Evolutionary conservation across 176 grass and related monocot species (phyloP).

Genomic region (Chloris gayana): DNA sequence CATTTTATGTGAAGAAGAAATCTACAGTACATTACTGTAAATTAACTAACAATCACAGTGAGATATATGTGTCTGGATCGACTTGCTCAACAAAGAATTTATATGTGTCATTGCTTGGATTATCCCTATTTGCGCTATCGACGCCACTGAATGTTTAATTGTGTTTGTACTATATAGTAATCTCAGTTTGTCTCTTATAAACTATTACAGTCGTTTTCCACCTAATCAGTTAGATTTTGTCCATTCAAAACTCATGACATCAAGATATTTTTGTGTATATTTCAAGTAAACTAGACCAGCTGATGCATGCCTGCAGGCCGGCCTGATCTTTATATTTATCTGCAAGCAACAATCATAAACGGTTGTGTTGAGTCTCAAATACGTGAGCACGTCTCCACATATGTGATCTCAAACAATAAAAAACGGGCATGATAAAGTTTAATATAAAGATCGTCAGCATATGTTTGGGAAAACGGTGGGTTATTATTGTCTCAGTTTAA

Average conservation of each 20-base stretch:
- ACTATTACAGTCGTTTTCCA: conserved; percentile 21
- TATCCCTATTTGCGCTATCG: background rate
- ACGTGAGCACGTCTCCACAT: conserved; percentile 34
- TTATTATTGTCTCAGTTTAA: background rate
- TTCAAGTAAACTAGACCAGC: background rate
- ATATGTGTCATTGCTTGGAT: conserved; percentile 8
- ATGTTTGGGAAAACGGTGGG: conserved; percentile 4
- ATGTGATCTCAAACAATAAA: conserved; percentile 24
- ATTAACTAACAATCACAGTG: too few species aligned
- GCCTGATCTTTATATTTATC: conserved; percentile 31
- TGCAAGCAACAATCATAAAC: conserved; percentile 9
- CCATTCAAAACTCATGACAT: background rate
- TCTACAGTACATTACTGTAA: too few species aligned
- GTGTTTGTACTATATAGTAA: background rate
- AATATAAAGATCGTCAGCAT: conserved; percentile 6
- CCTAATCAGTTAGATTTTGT: background rate
- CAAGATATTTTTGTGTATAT: background rate
- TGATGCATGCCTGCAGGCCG: conserved; percentile 17
- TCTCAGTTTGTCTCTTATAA: conserved; percentile 6
- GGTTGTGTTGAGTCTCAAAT: conserved; percentile 1
- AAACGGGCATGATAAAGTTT: conserved; percentile 4
- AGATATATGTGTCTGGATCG: background rate
- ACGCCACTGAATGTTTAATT: conserved; percentile 3
- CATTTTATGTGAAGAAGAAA: conserved; percentile 21
- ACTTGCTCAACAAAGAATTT: conserved; percentile 23